Conservation (phyloP, 2,329 filamentous ascomycete genomes). For the Sporothrix schenckii region DNA sequence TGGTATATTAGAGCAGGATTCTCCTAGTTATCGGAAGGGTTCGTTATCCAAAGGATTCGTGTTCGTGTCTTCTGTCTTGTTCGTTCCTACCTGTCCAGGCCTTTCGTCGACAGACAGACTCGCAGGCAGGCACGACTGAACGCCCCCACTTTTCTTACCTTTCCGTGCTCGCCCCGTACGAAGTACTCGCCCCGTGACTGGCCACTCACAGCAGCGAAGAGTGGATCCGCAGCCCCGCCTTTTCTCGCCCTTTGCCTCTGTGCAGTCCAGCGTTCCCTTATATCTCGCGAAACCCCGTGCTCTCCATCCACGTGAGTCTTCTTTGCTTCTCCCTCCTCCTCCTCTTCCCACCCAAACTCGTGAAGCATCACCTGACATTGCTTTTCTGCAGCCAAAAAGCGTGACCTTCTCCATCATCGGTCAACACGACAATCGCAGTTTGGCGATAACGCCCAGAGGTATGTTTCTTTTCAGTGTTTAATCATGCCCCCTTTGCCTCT, state of each 20-base stretch:
- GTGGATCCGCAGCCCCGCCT: constrained; percentile 27
- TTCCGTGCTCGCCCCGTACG: background rate
- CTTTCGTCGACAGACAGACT: background rate
- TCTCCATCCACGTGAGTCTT: constrained; percentile 37
- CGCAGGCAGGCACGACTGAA: background rate
- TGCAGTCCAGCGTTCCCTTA: constrained; percentile 30
- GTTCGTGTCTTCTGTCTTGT: background rate
- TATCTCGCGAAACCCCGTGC: constrained; percentile 38
- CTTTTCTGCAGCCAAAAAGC: constrained; percentile 37
- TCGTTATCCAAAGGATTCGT: background rate
- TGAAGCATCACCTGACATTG: constrained; percentile 40
- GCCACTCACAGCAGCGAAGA: constrained; percentile 9
- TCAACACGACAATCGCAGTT: constrained; percentile 18
- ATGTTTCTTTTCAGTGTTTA: constrained; percentile 32
- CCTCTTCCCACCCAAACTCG: constrained; percentile 33
- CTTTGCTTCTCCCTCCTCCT: constrained; percentile 23
- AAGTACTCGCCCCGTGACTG: background rate
- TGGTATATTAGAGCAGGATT: background rate
- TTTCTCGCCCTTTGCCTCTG: constrained; percentile 14
- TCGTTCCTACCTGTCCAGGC: background rate
- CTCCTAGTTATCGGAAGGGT: background rate
- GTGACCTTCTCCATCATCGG: constrained; percentile 30
- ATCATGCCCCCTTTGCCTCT: background rate
- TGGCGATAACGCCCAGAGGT: constrained; percentile 33
- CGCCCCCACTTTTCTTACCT: constrained; percentile 19